Evolutionary conservation across 2,329 filamentous ascomycete species (phyloP), one percentile per base, ranked within the genome.

Genomic region (Calonectria multiphialidica): DNA sequence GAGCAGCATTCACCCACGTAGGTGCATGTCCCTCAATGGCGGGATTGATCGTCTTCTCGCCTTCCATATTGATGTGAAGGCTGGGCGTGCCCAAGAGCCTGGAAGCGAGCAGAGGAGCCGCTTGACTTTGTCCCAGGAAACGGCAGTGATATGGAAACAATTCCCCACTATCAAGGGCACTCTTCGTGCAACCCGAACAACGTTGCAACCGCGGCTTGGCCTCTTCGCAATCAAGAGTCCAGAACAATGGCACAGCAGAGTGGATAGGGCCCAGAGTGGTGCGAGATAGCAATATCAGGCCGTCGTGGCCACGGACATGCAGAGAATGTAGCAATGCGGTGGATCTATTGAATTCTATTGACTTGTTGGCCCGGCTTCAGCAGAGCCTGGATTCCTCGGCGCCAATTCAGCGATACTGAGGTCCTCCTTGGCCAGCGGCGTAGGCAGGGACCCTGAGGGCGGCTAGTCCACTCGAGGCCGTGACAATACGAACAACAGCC

Each of bases 11-110:
- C 13, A 35, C n/a, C 53, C 33, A 57, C n/a, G 53, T 37, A 13
- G 33, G 6, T 5, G 53, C 66, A 2, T 67, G 67, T 44, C 71
- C 76, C 57, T 75, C 74, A 4, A 71, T 63, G 16, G 64, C 59
- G 42, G 73, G 67, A 18, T 65, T 77, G 57, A 62, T 57, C 67
- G 64, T 55, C 49, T 68, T 77, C 23, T 72, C 69, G 33, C 73
- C 69, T 73, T 75, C 76, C 76, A 78, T 78, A 28, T 50, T 71
- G 70, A 64, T 21, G 44, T 45, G 63, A 68, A 37, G n/a, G 12
- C 64, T 69, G 15, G 55, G 47, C 49, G n/a, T 76, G 69, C 49
- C 37, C 23, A 74, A 53, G 53, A 77, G 61, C 62, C 55, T 30
- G 61, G 69, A 57, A 75, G 23, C 35, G 25, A 65, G 62, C 65